Evolutionary conservation across 2,329 filamentous ascomycete genomes (phyloP), one percentile per base, ranked within the genome.

Genomic region (Sclerotinia borealis): DNA sequence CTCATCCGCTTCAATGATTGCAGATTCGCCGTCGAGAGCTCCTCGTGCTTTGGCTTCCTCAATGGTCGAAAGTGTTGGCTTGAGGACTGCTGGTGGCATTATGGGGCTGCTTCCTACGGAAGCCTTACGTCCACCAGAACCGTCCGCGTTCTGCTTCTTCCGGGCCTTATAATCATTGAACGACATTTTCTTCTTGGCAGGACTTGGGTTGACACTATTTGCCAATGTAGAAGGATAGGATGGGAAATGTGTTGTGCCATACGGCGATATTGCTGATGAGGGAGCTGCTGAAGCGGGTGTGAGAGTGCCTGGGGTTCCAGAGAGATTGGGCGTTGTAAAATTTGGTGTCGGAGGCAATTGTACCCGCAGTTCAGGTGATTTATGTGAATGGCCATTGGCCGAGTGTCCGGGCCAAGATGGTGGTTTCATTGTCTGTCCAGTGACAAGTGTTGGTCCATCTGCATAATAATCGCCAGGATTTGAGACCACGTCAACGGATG

Each of bases 141-240:
- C 61, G 48, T 73, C 68, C 9, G 65, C 61, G 36, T 66, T 70
- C 65, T 78, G 79, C 34, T 75, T 78, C 69, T 72, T 79, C 3
- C 80, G 79, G 3, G 79, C 80, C 71, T 85, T 86, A 70, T 89
- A 89, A 70, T 88, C 86, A 69, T 85, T 88, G 2, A 88, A 73
- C 66, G 84, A 88, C 43, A 89, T 76, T 73, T 88, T 88, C 78
- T 89, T 88, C 62, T 71, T 73, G 37, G 85, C 77, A 2, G 86
- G 85, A 66, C 84, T 87, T 3, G 78, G 78, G 7, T 73, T 73
- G 10, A 77, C 68, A 17, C 80, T 79, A 63, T 81, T 83, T 39
- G 78, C 70, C 0, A 75, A 69, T 0, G 78, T 66, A 8, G 77
- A 71, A 4, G 75, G 70, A 59, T 85, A 81, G 0, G 81, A 76